Percentiles rank a stretch among this genome's conserved stretches.
Evolutionary conservation across 1,139 yeast species (phyloP).

Genomic region (Pichia terricola): DNA sequence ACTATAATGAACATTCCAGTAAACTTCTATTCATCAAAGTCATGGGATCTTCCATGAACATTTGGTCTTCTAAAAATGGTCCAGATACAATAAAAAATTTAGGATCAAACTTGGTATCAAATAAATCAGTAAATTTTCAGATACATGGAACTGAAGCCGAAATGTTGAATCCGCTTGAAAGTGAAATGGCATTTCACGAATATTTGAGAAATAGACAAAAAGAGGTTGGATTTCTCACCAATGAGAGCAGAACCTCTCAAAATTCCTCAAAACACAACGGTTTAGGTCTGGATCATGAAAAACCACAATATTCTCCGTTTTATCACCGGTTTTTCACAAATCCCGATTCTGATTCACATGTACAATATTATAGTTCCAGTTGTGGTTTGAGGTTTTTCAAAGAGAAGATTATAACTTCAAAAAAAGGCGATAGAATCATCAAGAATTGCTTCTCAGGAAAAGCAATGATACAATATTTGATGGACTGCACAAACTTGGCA

Average conservation of each 20-base stretch:
- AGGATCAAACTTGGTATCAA: slow-evolving; percentile 3
- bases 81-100: slow-evolving; percentile 28
- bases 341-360: slow-evolving; percentile 77
- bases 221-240: not conserved
- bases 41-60: slow-evolving; percentile 60
- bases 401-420: slow-evolving; percentile 29
- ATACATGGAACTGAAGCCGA: slow-evolving; percentile 1
- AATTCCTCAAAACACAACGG: not conserved
- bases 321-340: slow-evolving; percentile 74
- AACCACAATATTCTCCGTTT: slow-evolving; percentile 44
- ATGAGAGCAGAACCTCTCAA: not conserved
- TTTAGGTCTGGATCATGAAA: not conserved
- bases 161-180: slow-evolving; percentile 1
- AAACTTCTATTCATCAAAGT: slow-evolving; percentile 53
- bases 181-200: slow-evolving; percentile 7
- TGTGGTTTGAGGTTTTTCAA: slow-evolving; percentile 55
- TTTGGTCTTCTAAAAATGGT: slow-evolving; percentile 49
- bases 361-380: slow-evolving; percentile 67
- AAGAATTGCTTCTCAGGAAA: slow-evolving; percentile 60
- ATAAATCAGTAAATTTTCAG: not conserved
- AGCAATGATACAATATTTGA: slow-evolving; percentile 75
- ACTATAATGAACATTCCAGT: slow-evolving; percentile 57
- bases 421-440: slow-evolving; percentile 18
- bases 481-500: slow-evolving; percentile 77
- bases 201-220: slow-evolving; percentile 11